Evolutionary conservation across 2,329 filamentous ascomycete species (phyloP), one percentile per base, ranked within the genome.

Genomic region (Raffaelea deltoideospora): DNA sequence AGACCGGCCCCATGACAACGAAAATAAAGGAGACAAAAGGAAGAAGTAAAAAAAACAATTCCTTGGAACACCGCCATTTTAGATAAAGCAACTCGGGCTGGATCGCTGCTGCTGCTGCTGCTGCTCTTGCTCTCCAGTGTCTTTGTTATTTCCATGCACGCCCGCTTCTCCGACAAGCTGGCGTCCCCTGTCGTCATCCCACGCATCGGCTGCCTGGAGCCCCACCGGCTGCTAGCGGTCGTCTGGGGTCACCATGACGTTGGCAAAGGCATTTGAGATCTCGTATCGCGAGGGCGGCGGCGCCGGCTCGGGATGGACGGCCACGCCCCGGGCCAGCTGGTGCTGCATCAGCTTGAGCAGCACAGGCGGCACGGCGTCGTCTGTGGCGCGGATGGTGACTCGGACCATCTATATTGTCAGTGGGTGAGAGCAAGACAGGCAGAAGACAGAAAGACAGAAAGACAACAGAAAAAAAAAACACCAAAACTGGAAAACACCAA

Each of bases 301-400:
- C 8, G 56, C 47, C 23, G 53, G 45, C 27, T 68, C 62, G 9
- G 54, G 51, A 14, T 48, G 41, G 20, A 57, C 62, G 22, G 63
- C 60, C 19, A 58, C 47, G 5, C 75, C 75, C 8, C 57, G 53
- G 8, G 79, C 67, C 33, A 96, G 65, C 43, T 80, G 72, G 44
- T 88, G 82, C 52, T 92, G 81, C 85, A 98, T 93, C 40, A 82
- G 62, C 56, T 84, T 87, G 50, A 90, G 63, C 39, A 98, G 55
- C 17, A 88, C 68, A 2, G 73, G 69, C 8, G 90, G 86, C 0
- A 98, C 84, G 23, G 67, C 72, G 52, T 96, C 90, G 50, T 96
- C 88, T 1, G 90, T 98, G 6, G 88, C 90, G 43, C 90, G 74
- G 48, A 98, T 79, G 0, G 90, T 98, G 42, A 96, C 67, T 37